A percentile compares a stretch with the other conserved stretches of the same genome.
Evolutionary conservation across 1,284 basidiomycete species (phyloP).

Genomic region (Fomitopsis betulina): DNA sequence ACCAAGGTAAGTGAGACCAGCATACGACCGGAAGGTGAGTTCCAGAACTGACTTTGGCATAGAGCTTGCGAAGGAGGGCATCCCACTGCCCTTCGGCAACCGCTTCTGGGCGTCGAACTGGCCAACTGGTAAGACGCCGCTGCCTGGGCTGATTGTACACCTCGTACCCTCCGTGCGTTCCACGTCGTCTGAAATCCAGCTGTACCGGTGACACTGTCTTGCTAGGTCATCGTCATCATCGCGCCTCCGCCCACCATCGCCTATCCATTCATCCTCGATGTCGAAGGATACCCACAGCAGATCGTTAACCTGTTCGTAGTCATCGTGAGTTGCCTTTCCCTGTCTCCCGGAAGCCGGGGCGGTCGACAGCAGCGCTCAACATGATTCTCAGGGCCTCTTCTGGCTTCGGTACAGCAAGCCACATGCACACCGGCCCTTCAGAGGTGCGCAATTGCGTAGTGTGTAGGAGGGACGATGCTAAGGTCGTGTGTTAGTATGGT

Average conservation of each 20-base stretch:
- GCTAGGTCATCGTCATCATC: conserved; percentile 50
- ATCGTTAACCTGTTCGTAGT: conserved; percentile 56
- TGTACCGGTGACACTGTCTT: too few relatives aligned
- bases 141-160: conserved; percentile 56
- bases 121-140: conserved; percentile 56
- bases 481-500: conserved; percentile 40
- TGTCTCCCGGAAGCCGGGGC: too few relatives aligned
- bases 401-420: conserved; percentile 51
- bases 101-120: conserved; percentile 63
- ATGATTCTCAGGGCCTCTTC: conserved; percentile 42
- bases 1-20: conserved; percentile 18
- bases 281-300: conserved; percentile 53
- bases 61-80: conserved; percentile 43
- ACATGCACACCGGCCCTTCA: conserved; percentile 47
- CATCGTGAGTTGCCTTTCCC: conserved; percentile 26
- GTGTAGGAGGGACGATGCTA: background rate
- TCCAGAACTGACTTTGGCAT: background rate
- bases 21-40: background rate
- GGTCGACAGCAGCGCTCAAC: background rate
- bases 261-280: conserved; percentile 61
- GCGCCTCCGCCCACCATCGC: conserved; percentile 61
- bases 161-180: conserved; percentile 46
- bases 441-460: conserved; percentile 30
- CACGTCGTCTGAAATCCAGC: background rate
- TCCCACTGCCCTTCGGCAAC: conserved; percentile 54